Evolutionary conservation across 306 rosid species (phyloP).

Genomic region (Gleditsia sinensis): DNA sequence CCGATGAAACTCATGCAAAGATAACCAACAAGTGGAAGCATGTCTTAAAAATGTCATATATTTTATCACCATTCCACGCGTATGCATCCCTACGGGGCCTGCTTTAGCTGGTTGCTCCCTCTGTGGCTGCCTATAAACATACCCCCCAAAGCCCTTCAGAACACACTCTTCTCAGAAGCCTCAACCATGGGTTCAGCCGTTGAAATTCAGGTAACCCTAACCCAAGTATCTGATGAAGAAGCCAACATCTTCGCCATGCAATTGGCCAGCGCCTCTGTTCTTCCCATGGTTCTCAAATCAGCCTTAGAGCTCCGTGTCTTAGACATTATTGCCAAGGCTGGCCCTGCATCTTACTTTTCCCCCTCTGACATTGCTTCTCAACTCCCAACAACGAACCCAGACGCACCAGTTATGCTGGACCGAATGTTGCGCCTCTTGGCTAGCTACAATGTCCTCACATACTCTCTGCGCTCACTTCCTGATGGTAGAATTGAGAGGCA

Average conservation of each 20-base stretch:
- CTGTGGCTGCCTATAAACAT: no score
- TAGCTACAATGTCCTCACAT: not conserved
- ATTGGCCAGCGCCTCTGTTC: not conserved
- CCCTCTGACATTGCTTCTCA: not conserved
- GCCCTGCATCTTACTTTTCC: slow-evolving; percentile 13
- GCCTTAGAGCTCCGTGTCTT: slow-evolving; percentile 16
- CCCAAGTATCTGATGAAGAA: slow-evolving; percentile 23
- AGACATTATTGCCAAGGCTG: slow-evolving; percentile 29
- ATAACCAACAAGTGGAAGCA: no score
- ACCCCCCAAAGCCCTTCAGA: no score
- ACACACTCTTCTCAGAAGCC: no score
- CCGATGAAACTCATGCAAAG: no score
- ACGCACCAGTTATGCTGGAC: not conserved
- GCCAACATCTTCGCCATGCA: slow-evolving; percentile 23
- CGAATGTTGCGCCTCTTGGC: not conserved
- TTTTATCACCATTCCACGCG: no score
- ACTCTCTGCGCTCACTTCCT: not conserved
- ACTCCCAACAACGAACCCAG: not conserved
- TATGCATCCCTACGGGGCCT: no score
- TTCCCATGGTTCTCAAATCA: slow-evolving; percentile 31
- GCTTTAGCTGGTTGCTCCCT: no score
- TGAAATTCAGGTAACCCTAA: not conserved
- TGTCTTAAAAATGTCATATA: no score
- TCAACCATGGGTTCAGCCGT: no score
- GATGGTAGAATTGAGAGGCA: not conserved